Conservation (phyloP, 129 eudicot genomes). For the Artemisia argyi region DNA sequence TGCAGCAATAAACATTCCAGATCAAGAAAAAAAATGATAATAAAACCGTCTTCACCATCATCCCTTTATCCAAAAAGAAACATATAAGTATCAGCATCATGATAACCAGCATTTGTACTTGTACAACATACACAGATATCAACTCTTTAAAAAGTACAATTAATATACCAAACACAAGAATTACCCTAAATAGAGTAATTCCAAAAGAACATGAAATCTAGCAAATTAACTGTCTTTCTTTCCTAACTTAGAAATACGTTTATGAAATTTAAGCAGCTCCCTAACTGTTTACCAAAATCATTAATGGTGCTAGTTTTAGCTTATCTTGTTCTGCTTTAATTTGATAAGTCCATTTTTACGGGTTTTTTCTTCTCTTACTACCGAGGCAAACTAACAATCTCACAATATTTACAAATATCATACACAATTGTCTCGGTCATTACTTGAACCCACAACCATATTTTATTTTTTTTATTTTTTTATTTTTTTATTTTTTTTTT, state of each 20-base stretch:
- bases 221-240: slow-evolving; percentile 16
- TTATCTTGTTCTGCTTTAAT: too few species aligned
- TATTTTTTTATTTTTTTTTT: too few species aligned
- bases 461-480: too few species aligned
- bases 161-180: slow-evolving; percentile 3
- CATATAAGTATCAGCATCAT: slow-evolving; percentile 34
- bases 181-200: slow-evolving; percentile 24
- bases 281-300: too few species aligned
- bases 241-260: slow-evolving; percentile 3
- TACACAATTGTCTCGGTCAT: too few species aligned
- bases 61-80: slow-evolving; percentile 28
- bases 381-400: too few species aligned
- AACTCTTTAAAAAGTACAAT: slow-evolving; percentile 9
- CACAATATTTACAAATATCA: too few species aligned
- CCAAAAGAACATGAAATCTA: neutral
- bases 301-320: too few species aligned
- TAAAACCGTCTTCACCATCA: slow-evolving; percentile 7
- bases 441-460: too few species aligned
- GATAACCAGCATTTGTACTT: slow-evolving; percentile 20
- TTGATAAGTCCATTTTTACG: too few species aligned
- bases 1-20: slow-evolving; percentile 27
- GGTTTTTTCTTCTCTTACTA: too few species aligned
- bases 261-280: too few species aligned
- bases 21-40: slow-evolving; percentile 17
- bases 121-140: slow-evolving; percentile 35